Evolutionary conservation across 805 yeast genomes (phyloP), one percentile per base, ranked within the genome.

Genomic region (Teunomyces kruisii): DNA sequence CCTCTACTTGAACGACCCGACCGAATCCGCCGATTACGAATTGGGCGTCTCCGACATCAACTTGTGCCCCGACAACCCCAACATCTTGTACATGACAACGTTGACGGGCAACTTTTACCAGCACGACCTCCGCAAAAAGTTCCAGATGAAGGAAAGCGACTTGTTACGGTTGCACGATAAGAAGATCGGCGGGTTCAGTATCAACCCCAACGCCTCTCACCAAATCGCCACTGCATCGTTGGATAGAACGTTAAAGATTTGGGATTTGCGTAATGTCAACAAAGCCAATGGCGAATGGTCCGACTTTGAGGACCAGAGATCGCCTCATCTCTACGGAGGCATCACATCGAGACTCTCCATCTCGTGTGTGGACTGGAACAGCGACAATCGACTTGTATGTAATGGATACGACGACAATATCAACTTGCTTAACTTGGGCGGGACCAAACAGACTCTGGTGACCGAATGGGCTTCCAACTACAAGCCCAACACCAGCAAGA

Each of bases 351-450:
- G 96, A 46, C 69, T 94, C 30, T 88, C 96, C 43, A 81, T 94
- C 1, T 86, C 95, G 39, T 81, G 86, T 17, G 87, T 90, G 0
- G 95, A 90, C 43, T 92, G 96, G 88, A 86, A 83, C 57, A 59
- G 71, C 10, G 77, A 80, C 17, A 79, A 79, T 43, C 78, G 81
- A 32, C 70, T 92, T 39, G 96, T 94, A 0, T 87, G 96, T 63
- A 92, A 94, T 61, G 97, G 98, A 0, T 92, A 92, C 58, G 98
- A 88, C 59, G 92, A 91, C 57, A 82, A 88, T 0, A 78, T 92
- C 30, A 77, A 85, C 51, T 64, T 92, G 3, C 89, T 91, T 62
- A 60, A 68, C 46, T 51, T 65, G 32, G 80, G 82, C 52, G 72
- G 83, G 26, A 40, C 46, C 9, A 51, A 47, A 5, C 22, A 44